Evolutionary conservation across 106 monocot genomes (phyloP), one percentile per base, ranked within the genome.

Genomic region (Chionographis japonica): DNA sequence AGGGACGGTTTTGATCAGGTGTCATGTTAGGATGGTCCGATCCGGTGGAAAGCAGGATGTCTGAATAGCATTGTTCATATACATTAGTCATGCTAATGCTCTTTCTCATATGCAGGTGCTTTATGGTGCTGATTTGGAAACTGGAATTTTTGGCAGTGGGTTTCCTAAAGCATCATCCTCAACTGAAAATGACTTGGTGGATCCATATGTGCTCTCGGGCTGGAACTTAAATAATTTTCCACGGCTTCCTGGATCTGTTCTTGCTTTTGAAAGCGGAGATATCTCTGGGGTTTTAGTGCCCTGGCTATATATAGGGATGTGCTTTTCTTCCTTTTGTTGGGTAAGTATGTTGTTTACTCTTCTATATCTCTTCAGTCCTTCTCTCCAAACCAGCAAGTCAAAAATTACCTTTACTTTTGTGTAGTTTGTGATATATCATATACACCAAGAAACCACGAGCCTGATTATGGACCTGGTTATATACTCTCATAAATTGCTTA

Each of bases 281-380:
- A 98, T 98, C 56, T 93, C 97, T 63, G 97, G 97, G 16, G 92
- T 98, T 17, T 56, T 92, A 58, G 92, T 98, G 50, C 97, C 97
- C 54, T 98, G 92, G 97, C 68, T 98, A 36, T 98, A 98, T 69
- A 62, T 98, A 50, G 97, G 92, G 55, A 98, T 98, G 97, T 98
- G 97, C 61, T 87, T 98, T 75, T 98, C 97, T 19, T 98, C 97
- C 54, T 98, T 98, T 72, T 98, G 97, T 70, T 98, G 97, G 95
- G 95, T 95, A 80, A 77, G 85, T 71, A 52, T 52, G 19, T 6
- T 4, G 10, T 37, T 6, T 7, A 20, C 52, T 36, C 17, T 19
- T 59, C 50, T 49, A 35, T 55, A 56, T 76, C 15, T 19, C 60
- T n/a, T 20, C 19, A 14, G 3, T 73, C 27, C 9, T 37, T 52